Evolutionary conservation across 306 rosid species (phyloP).

Genomic region (Lablab purpureus): DNA sequence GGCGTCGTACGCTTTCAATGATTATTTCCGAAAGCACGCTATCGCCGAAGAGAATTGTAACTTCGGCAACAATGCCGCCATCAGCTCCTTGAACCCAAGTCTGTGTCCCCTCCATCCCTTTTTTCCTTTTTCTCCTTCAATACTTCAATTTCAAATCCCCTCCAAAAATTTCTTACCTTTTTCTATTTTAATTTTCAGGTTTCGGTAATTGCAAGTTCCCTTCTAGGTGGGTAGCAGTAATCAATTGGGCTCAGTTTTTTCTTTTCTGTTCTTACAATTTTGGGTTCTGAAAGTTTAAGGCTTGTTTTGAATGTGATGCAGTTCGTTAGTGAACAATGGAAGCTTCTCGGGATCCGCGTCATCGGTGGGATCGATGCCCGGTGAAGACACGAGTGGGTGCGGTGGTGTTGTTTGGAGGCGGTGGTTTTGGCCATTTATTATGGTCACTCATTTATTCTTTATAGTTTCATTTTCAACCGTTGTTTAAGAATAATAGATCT

Average conservation of each 20-base stretch:
- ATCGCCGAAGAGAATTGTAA: conserved; percentile 9
- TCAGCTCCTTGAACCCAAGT: conserved; percentile 21
- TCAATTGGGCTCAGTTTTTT: background rate
- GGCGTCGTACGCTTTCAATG: conserved; percentile 33
- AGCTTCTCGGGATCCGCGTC: background rate
- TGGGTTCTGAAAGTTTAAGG: background rate
- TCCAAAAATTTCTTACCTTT: background rate
- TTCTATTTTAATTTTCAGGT: background rate
- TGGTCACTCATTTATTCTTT: background rate
- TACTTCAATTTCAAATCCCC: background rate
- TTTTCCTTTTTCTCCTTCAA: background rate
- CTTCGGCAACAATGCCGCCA: conserved; percentile 28
- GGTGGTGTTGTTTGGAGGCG: background rate
- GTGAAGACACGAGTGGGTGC: background rate
- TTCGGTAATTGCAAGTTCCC: conserved; percentile 13
- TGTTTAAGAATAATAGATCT: background rate
- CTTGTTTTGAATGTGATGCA: background rate
- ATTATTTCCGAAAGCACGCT: conserved; percentile 3
- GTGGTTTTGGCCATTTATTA: conserved; percentile 1
- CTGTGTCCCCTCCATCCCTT: background rate
- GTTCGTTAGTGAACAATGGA: conserved; percentile 3
- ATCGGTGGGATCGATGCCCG: background rate
- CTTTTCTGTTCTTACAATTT: too few species aligned
- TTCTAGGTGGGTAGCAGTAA: background rate
- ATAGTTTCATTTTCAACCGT: background rate